Evolutionary conservation across 257 asterid genomes (phyloP), one percentile per base, ranked within the genome.

Genomic region (Nicotiana undulata): DNA sequence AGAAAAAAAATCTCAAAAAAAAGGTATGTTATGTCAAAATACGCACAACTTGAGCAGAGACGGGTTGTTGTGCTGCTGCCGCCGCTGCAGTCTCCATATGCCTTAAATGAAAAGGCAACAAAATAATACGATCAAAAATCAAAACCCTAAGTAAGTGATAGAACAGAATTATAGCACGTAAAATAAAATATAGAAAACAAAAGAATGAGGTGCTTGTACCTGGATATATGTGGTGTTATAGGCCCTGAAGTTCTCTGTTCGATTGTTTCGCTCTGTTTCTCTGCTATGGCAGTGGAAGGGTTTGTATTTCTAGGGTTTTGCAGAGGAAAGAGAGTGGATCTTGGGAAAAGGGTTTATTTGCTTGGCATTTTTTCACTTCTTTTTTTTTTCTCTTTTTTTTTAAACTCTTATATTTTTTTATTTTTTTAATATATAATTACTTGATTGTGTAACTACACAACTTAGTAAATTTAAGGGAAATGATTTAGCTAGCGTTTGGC

Each of bases 11-110:
- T 67, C 76, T 20, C 56, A 20, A 40, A 68, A 68, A 18, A 40
- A 40, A 10, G n/a, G 17, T 5, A 12, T 6, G 18, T 37, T 5
- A 72, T 2, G 32, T 26, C 20, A 6, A 24, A 6, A 32, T 18
- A 89, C 98, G 77, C 84, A 91, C 97, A 81, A 88, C 86, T 87
- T 93, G 93, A 49, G 97, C 86, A 81, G 91, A 81, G 53, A 88
- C 91, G 8, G 88, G 82, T 61, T 59, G 88, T 75, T 88, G 90
- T 58, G 82, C 86, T 76, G 83, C 85, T 79, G 65, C 89, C 81
- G 80, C 90, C 20, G 86, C 84, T 56, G 83, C 82, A 10, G 61
- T 59, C 32, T 64, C 83, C 77, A 86, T 89, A 77, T 90, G 63
- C 67, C 66, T 55, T 52, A 64, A 65, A 20, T 56, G 67, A 77